Percentiles rank a stretch among this genome's conserved stretches.
phyloP scores from a whole-genome alignment of 75 land plant genomes.

The Sequoia sempervirens region DNA sequence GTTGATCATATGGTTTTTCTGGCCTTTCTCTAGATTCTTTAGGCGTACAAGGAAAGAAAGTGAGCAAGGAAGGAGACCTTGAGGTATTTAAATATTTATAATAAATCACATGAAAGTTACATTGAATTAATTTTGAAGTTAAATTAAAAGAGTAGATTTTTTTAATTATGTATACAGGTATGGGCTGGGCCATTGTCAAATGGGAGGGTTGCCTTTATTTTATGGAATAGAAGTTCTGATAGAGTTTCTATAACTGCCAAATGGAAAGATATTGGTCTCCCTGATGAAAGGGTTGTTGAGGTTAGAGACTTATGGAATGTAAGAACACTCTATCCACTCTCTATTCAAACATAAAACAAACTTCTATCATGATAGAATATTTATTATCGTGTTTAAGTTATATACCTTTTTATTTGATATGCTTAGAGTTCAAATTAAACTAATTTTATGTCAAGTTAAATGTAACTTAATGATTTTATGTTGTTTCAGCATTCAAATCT shows the following conservation, averaged over 20 bases:
- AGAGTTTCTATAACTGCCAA: conserved; percentile 39
- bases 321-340: neutral
- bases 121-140: neutral
- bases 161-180: conserved; percentile 27
- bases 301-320: conserved; percentile 79
- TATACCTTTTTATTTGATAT: neutral
- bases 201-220: conserved; percentile 31
- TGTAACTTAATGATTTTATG: neutral
- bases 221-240: conserved; percentile 60
- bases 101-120: no score
- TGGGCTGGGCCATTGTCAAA: conserved; percentile 77
- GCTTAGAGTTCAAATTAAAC: neutral
- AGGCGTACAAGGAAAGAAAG: conserved; percentile 80
- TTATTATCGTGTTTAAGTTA: neutral
- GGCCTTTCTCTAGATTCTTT: conserved; percentile 27
- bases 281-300: conserved; percentile 17
- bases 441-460: neutral
- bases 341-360: neutral
- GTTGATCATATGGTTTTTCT: no score
- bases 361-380: neutral
- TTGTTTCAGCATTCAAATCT: neutral
- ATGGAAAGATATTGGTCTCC: conserved; percentile 61
- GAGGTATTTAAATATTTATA: conserved; percentile 26
- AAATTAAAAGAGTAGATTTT: neutral
- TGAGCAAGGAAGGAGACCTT: conserved; percentile 29